Evolutionary conservation across 371 early-diverging fungal species (phyloP), one percentile per base, ranked within the genome.

Genomic region (Actinomucor elegans): DNA sequence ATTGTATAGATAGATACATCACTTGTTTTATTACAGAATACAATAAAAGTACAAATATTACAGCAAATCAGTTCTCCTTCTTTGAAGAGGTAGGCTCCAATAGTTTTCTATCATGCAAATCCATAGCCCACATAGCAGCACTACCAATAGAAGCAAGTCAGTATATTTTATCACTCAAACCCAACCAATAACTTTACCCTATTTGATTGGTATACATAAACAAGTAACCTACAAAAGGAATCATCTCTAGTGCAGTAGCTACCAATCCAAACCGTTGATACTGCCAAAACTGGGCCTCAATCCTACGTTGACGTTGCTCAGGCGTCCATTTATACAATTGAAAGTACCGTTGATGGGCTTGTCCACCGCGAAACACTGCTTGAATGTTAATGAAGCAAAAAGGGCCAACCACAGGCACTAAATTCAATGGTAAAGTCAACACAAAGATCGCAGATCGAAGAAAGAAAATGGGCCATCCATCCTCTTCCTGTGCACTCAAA

Each of bases 151-250:
- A 37, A n/a, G 1, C 12, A 23, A 23, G 12, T 14, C 23, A 10
- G 8, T 27, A 32, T 21, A 17, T 37, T 15, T 21, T 1, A 17
- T 9, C n/a, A n/a, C n/a, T n/a, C n/a, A n/a, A n/a, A n/a, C n/a
- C n/a, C n/a, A n/a, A n/a, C n/a, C 2, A 9, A 31, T 11, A 36
- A 0, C 10, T 41, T 64, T 65, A 73, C 74, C 75, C 75, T 26
- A 75, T 59, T 17, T 69, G 63, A 36, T 71, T 75, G 9, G 75
- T 71, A 49, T 71, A 75, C 35, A 65, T 59, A 44, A 75, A 75
- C 33, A 71, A 28, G 52, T 65, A 71, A 1, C 75, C 75, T 15
- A 56, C 56, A 65, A 71, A 66, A 10, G 75, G 75, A 7, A 71
- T 50, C 75, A 75, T 75, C 29, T 75, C 75, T 36, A 75, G 41